Base-by-base conservation (phyloP, 768 basidiomycete species). In the Melanogaster broomeanus region DNA sequence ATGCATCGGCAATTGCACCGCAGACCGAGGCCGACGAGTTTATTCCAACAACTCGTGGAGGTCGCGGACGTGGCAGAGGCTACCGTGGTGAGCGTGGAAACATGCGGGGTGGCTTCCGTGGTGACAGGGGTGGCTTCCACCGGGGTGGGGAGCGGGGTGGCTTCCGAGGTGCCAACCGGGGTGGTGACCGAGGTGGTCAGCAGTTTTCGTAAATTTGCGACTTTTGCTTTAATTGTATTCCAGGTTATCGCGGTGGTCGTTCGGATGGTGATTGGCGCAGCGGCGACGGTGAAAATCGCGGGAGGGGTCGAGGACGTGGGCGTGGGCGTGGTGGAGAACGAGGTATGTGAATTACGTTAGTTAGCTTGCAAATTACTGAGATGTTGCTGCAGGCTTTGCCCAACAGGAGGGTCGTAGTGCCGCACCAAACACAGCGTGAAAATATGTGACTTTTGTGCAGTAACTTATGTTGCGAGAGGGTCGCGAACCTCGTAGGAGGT, bases 21-120 rank as follows among this genome's bases (percentile, higher is more conserved):
- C 61, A 28, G 7, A 28, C 47, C 7, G 85, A 82, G 42, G 83
- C 85, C 3, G 87, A 88, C 33, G 87, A 87, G 5, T 90, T 88
- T 63, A 78, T 67, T 2, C 74, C 73, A 47, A 63, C 77, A 15
- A 24, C 41, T 5, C 68, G 81, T 8, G 76, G 77, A 43, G 76
- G 77, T 37, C 77, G 81, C 45, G 79, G 80, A 39, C 73, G 76
- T 35, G 72, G 74, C 45, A 75, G 77, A 52, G 72, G 70, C 25
- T 57, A 61, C 51, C 70, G 75, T 41, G 74, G 75, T 43, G 74
- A 72, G 50, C 74, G 75, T 45, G 77, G 77, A 43, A 61, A 65
- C 21, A 59, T 52, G 47, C 71, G 75, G 13, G 75, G 74, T 55
- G 73, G 74, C 25, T 74, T 65, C 64, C 75, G 77, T 45, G 76